A percentile compares a stretch with the other conserved stretches of the same genome.
phyloP scores from a whole-genome alignment of 352 stramenopile genomes.

The Elongisporangium prolatum region DNA sequence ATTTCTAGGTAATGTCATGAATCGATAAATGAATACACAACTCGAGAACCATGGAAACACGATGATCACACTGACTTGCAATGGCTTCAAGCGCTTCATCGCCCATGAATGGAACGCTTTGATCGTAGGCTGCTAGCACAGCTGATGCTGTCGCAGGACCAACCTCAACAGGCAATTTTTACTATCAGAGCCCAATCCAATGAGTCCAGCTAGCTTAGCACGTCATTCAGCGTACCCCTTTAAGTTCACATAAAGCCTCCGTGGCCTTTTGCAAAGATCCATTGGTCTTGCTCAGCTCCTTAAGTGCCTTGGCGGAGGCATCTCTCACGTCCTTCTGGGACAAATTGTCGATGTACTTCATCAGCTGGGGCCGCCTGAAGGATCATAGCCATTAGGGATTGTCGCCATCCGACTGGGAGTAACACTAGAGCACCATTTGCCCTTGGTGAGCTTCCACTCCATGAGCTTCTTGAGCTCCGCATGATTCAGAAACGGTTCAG shows the following conservation, averaged over 20 bases:
- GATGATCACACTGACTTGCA: constrained; percentile 22
- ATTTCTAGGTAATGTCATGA: constrained; percentile 27
- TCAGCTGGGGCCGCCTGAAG: constrained; percentile 58
- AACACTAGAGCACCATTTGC: constrained; percentile 52
- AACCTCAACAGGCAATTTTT: constrained; percentile 37
- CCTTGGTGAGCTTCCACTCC: constrained; percentile 84
- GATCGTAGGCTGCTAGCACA: constrained; percentile 66
- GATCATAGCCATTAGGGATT: background rate
- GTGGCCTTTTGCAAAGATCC: constrained; percentile 31
- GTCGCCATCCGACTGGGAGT: background rate
- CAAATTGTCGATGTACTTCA: constrained; percentile 61
- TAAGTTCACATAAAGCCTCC: constrained; percentile 50
- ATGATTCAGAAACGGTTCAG: constrained; percentile 44
- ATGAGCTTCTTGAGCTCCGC: constrained; percentile 58
- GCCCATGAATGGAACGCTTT: constrained; percentile 67
- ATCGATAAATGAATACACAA: background rate
- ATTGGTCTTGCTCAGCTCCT: constrained; percentile 16
- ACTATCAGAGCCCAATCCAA: background rate
- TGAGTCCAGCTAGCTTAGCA: background rate
- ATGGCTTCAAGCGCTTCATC: constrained; percentile 76
- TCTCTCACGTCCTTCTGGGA: constrained; percentile 37
- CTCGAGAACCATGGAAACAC: background rate
- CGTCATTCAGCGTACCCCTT: constrained; percentile 39
- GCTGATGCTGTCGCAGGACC: constrained; percentile 73
- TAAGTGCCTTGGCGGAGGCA: constrained; percentile 37